Percentiles rank a stretch among this genome's conserved stretches.
Evolutionary conservation across 768 basidiomycete genomes (phyloP).

Genomic region (Suillus occidentalis): DNA sequence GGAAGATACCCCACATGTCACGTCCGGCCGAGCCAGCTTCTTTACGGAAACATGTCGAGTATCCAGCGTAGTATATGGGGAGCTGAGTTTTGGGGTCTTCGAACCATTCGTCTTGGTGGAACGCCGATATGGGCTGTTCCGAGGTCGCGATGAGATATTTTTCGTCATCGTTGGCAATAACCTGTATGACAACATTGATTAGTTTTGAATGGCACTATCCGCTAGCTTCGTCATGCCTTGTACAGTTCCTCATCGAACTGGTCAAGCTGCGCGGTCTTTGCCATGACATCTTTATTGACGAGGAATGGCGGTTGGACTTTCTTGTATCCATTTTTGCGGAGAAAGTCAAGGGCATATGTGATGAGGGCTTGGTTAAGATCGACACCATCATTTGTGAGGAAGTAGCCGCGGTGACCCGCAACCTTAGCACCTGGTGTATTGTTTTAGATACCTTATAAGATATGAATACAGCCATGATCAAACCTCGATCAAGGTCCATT

Average conservation of each 20-base stretch:
- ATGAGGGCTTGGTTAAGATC: slow-evolving; percentile 97
- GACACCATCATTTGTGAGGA: slow-evolving; percentile 91
- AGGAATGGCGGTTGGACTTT: slow-evolving; percentile 98
- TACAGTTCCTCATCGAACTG: slow-evolving; percentile 99
- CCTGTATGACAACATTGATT: slow-evolving; percentile 40
- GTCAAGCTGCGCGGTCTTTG: slow-evolving; percentile 95
- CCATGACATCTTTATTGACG: slow-evolving; percentile 98
- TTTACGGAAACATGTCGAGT: slow-evolving; percentile 97
- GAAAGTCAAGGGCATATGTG: slow-evolving; percentile 91
- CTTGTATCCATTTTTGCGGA: slow-evolving; percentile 80
- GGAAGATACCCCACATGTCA: slow-evolving; percentile 99
- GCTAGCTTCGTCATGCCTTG: slow-evolving; percentile 57
- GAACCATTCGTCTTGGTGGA: slow-evolving; percentile 97
- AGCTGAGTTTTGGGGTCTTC: slow-evolving; percentile 89
- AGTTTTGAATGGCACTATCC: not conserved
- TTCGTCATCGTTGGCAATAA: slow-evolving; percentile 88
- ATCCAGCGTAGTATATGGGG: slow-evolving; percentile 87
- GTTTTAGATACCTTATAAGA: slow-evolving; percentile 1
- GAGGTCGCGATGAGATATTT: slow-evolving; percentile 99
- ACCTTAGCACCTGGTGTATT: slow-evolving; percentile 74
- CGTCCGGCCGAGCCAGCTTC: slow-evolving; percentile 97
- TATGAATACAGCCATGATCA: not conserved
- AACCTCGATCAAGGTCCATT: slow-evolving; percentile 95
- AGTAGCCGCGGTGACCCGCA: slow-evolving; percentile 94
- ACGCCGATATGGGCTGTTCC: slow-evolving; percentile 97